Percentiles rank a stretch among this genome's conserved stretches.
Conservation (phyloP, 305 asterid genomes). For the Solanum hybrid region DNA sequence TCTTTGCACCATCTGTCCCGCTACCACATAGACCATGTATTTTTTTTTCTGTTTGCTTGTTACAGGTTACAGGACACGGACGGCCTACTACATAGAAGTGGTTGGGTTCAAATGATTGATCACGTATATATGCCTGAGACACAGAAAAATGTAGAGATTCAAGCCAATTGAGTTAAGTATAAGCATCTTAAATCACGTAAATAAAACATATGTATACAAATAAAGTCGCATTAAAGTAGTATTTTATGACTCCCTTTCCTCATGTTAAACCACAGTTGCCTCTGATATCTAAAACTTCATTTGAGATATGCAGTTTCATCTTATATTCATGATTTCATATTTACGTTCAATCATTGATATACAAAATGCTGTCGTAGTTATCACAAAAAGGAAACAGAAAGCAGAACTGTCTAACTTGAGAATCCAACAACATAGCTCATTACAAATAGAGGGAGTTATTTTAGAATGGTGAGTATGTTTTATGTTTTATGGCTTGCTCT, state of each 20-base stretch:
- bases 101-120: conserved; percentile 68
- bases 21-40: conserved; percentile 40
- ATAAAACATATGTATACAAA: no score
- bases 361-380: not conserved
- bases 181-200: not conserved
- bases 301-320: not conserved
- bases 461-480: not conserved
- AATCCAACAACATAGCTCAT: not conserved
- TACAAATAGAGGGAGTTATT: not conserved
- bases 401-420: not conserved
- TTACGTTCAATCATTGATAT: not conserved
- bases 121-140: conserved; percentile 81
- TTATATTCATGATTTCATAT: not conserved
- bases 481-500: not conserved
- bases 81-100: conserved; percentile 71
- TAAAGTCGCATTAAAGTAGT: not conserved
- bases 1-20: conserved; percentile 21
- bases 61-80: conserved; percentile 61
- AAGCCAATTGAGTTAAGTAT: not conserved
- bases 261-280: not conserved
- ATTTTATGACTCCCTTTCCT: not conserved
- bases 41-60: conserved; percentile 38
- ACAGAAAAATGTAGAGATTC: not conserved
- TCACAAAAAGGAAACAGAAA: not conserved
- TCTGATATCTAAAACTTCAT: not conserved